Evolutionary conservation across 2,329 filamentous ascomycete species (phyloP), one percentile per base, ranked within the genome.

Genomic region (Colletotrichum coccodes): DNA sequence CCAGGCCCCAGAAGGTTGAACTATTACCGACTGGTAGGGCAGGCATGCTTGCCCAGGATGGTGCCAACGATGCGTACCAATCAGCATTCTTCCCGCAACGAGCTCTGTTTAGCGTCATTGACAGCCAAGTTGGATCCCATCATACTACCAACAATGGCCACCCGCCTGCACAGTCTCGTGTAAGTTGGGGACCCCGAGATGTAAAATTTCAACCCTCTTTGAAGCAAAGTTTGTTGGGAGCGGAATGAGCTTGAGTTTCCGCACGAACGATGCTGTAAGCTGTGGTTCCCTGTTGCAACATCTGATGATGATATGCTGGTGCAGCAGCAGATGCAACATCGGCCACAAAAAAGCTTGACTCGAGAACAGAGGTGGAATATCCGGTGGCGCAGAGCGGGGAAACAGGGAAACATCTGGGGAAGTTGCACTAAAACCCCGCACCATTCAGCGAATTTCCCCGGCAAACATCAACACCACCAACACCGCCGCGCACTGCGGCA

Each of bases 341-440:
- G 26, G 42, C 60, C 21, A 58, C 16, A 53, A 53, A 38, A 69
- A 66, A 66, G 61, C 66, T 69, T 66, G 66, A 60, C 40, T 28
- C 9, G 47, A 42, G 38, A 44, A 16, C 26, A 34, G 47, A 23
- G 36, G 44, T 58, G 12, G n/a, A 28, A 46, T 38, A 38, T 28
- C 26, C 30, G 49, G 59, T 53, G 52, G 59, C 49, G 34, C 34
- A 49, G 47, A 54, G 63, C 58, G 68, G 64, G 59, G 68, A 28
- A 60, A 50, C 58, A 68, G 59, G 68, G 64, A 54, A 50, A 53
- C 50, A 69, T 70, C 68, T 59, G 68, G 68, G 68, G 68, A 68
- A 70, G 58, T 44, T 30, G 63, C 62, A 68, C 68, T 68, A 70
- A 68, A 63, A 63, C 68, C 64, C 64, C 64, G 67, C 67, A 67